Evolutionary conservation across 306 rosid species (phyloP), one percentile per base, ranked within the genome.

Genomic region (Mimosa bimucronata): DNA sequence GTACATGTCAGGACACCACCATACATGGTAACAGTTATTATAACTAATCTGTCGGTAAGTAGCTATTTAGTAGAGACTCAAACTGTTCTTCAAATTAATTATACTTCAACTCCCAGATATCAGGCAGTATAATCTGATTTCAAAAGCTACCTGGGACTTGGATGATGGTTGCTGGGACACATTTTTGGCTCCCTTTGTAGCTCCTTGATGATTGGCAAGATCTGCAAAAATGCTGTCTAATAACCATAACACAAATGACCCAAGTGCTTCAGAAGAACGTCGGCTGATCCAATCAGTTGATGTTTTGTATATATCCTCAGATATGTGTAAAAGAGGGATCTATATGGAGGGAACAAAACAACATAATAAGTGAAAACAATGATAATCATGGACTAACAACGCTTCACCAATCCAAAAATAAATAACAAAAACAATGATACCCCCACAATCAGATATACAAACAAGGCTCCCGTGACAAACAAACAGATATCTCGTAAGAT

Each of bases 231-330:
- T 85, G 81, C 90, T 85, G 31, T 90, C 97, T 61, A 90, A 83
- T 14, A 84, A 87, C 97, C 93, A 92, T 21, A 83, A 72, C 81
- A 89, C 85, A 75, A 89, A 90, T 61, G 90, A 84, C 66, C 86
- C 85, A 78, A 92, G 92, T 5, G 91, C 90, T 44, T 92, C 97
- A 19, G 77, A 45, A 45, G 92, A 84, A 53, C 81, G 84, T 66
- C 82, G 78, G 74, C 88, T 31, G 57, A 92, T 90, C 97, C 97
- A 92, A 31, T 92, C 92, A 45, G 79, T 77, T 6, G 93, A 89
- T 83, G 77, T 73, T 88, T 86, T 90, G 74, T 85, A 90, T 42
- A 90, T 81, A 67, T 84, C 79, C 69, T 86, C 92, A 30, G 97
- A 81, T 78, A 90, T 79, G 77, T 89, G 88, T 65, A 68, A 76